phyloP scores from a whole-genome alignment of 2,329 filamentous ascomycete species.

The Teratosphaeria destructans region DNA sequence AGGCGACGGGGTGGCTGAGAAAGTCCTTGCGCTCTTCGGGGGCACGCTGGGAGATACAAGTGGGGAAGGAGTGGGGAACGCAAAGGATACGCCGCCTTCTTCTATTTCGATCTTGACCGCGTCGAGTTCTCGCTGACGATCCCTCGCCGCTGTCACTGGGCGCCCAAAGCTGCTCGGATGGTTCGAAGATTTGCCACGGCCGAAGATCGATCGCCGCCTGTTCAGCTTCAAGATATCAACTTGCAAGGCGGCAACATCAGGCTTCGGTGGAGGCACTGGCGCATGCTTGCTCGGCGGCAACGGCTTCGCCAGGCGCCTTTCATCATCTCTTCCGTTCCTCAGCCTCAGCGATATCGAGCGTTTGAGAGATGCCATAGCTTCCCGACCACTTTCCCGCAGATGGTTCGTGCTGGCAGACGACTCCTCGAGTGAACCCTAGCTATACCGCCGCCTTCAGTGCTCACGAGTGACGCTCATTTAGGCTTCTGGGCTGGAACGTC shows the following conservation, averaged over 20 bases:
- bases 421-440: background rate
- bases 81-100: slow-evolving; percentile 16
- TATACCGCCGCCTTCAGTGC: background rate
- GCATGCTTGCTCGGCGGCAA: background rate
- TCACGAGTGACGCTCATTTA: background rate
- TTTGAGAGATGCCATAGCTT: slow-evolving; percentile 4
- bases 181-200: slow-evolving; percentile 2
- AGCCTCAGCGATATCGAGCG: slow-evolving; percentile 3
- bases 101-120: slow-evolving; percentile 13
- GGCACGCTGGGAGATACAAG: slow-evolving; percentile 10
- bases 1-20: slow-evolving; percentile 8
- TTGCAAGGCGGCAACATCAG: background rate
- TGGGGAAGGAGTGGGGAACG: slow-evolving; percentile 20
- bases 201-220: slow-evolving; percentile 3
- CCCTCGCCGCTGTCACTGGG: background rate
- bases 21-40: slow-evolving; percentile 1
- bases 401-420: background rate
- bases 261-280: background rate
- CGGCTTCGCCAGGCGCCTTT: background rate
- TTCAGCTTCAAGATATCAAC: background rate
- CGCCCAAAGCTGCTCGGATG: background rate
- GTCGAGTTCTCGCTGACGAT: background rate
- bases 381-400: background rate
- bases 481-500: background rate
- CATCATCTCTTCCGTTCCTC: background rate